phyloP scores from a whole-genome alignment of 202 grass and related monocot species.

The Dendrocalamus latiflorus region DNA sequence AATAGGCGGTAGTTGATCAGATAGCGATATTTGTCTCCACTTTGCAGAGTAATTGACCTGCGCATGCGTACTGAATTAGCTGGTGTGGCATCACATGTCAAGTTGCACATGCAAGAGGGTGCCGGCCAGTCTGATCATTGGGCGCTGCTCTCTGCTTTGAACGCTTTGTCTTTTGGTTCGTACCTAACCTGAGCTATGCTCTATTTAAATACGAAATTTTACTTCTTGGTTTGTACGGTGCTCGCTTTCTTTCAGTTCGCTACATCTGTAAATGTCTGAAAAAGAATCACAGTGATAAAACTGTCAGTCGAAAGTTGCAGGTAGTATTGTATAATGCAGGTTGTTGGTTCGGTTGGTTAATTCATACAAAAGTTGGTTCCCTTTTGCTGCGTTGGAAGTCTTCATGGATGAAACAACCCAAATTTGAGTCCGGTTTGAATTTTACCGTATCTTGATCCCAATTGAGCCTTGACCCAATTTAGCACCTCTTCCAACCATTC shows the following conservation, averaged over 20 bases:
- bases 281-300: not conserved
- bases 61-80: not conserved
- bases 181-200: not conserved
- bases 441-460: no score
- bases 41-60: slow-evolving; percentile 8
- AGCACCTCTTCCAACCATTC: no score
- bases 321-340: not conserved
- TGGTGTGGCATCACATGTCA: not conserved
- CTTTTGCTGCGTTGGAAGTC: not conserved
- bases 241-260: not conserved
- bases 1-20: not conserved
- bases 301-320: not conserved
- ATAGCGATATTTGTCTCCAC: not conserved
- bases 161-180: not conserved
- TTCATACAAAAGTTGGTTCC: not conserved
- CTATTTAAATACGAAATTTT: not conserved
- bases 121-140: not conserved
- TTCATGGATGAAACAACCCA: not conserved
- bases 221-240: not conserved
- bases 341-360: not conserved
- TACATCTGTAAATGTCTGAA: not conserved
- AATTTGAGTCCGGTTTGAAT: no score
- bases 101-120: not conserved
- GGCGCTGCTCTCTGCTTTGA: not conserved
- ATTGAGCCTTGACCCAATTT: no score